A percentile compares a stretch with the other conserved stretches of the same genome.
These are phyloP conservation scores for Fusarium protoensiforme DNA, from an alignment of 2,329 filamentous ascomycete genomes.

Conservation along the genomic window DNA sequence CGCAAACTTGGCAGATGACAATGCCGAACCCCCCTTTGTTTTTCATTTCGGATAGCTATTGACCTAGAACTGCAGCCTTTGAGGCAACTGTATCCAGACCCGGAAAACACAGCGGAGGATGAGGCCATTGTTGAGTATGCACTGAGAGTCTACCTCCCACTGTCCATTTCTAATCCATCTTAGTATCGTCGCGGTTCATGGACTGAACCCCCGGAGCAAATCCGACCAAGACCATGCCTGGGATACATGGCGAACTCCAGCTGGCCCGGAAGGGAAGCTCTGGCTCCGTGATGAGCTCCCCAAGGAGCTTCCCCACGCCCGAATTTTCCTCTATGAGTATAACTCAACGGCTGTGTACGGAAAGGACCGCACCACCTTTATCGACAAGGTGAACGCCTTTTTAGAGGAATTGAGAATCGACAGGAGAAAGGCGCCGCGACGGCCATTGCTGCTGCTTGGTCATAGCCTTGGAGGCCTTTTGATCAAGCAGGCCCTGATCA, in stretches of 20 bases:
- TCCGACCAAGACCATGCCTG: neutral
- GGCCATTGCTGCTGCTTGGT: neutral
- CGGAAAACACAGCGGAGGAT: neutral
- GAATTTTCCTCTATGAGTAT: neutral
- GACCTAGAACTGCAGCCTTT: neutral
- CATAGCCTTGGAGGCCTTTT: neutral
- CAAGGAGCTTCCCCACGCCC: neutral
- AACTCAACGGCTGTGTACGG: neutral
- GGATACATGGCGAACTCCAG: neutral
- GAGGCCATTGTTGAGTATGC: neutral
- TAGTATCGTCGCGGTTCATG: neutral
- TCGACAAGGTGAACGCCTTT: neutral
- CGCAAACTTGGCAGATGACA: neutral
- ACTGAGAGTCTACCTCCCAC: rapidly evolving
- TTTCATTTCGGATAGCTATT: neutral
- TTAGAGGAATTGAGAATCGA: neutral
- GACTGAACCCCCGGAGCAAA: neutral
- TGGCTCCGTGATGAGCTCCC: neutral
- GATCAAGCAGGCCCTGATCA: neutral
- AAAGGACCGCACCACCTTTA: neutral
- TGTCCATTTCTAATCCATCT: neutral
- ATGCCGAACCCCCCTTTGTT: neutral
- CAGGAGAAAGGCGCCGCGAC: neutral
- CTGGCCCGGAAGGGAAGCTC: neutral
- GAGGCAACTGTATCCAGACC: neutral